phyloP scores from a whole-genome alignment of 352 stramenopile species.

The Phytopythium montanum region DNA sequence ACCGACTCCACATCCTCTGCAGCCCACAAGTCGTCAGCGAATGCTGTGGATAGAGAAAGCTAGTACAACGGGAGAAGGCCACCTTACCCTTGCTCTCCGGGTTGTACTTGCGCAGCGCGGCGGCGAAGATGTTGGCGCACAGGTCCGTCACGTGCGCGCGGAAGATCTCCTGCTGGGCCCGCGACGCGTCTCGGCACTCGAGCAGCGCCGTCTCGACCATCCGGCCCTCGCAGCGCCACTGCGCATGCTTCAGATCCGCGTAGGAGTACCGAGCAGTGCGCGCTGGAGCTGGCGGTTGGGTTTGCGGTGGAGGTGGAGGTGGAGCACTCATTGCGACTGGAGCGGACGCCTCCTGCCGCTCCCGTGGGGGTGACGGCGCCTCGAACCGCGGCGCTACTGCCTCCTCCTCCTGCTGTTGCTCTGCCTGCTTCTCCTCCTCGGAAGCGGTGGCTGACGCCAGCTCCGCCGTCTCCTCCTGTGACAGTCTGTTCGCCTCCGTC shows the following conservation, averaged over 20 bases:
- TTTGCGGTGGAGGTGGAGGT: not conserved
- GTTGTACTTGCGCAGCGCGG: slow-evolving; percentile 66
- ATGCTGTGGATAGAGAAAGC: no score
- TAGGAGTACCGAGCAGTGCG: no score
- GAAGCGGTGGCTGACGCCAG: no score
- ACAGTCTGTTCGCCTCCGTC: not conserved
- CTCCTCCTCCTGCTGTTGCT: not conserved
- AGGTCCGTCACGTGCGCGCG: slow-evolving; percentile 69
- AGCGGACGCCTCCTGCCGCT: not conserved
- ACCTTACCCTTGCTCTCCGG: slow-evolving; percentile 48
- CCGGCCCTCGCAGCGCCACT: slow-evolving; percentile 57
- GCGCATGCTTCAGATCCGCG: slow-evolving; percentile 72
- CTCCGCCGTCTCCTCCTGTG: not conserved
- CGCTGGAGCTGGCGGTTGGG: no score
- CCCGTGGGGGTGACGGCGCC: not conserved
- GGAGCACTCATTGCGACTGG: not conserved
- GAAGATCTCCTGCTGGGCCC: slow-evolving; percentile 70
- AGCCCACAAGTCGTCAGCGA: not conserved
- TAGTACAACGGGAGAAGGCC: no score
- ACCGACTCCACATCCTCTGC: slow-evolving; percentile 62
- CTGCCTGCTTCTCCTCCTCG: not conserved
- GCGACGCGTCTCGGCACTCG: slow-evolving; percentile 46
- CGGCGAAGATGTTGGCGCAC: slow-evolving; percentile 69
- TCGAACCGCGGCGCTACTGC: not conserved
- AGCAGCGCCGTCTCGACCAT: slow-evolving; percentile 42